Evolutionary conservation across 108 stramenopile genomes (phyloP), one percentile per base, ranked within the genome.

Genomic region (Schizochytrium sp.): DNA sequence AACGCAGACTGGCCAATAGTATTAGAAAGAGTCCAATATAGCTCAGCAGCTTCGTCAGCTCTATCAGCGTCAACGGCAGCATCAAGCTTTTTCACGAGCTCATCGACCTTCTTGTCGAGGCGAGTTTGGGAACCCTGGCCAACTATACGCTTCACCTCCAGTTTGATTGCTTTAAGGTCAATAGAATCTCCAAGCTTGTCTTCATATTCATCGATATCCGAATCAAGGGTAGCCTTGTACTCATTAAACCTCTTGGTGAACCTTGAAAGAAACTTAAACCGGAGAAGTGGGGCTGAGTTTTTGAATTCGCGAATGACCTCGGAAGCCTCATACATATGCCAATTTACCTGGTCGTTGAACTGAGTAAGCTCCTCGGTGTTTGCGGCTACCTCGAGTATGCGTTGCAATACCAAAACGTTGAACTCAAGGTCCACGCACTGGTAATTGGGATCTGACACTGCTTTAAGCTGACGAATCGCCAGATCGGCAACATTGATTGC

Each of bases 241-340:
- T 5, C 41, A 8, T 5, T 12, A 15, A 42, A 15, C 40, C 12
- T 5, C 40, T 28, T 41, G 8, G 90, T 89, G 41, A 38, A 87
- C 46, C 61, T 47, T 42, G 44, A 56, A 57, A 91, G 46, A 41
- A 91, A 47, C 38, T 88, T 91, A 59, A 91, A 83, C 44, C 91
- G 90, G 88, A 91, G 90, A 17, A 19, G 19, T 10, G 91, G 90
- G 46, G 76, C 90, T 10, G 46, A 40, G 40, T 88, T 41, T 46
- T 89, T 76, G 46, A 61, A 57, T 47, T 89, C 19, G 72, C 40
- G 19, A 40, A 28, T 61, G n/a, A 49, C 17, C 72, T 72, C 56
- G 44, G 83, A 88, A 10, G 60, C 10, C 57, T 15, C 13, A 17
- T 58, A 58, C 57, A 58, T 58, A 17, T 58, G 57, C 57, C 57